These are phyloP conservation scores for Aspergillus aculeatus DNA, from an alignment of 2,329 filamentous ascomycete species.

Conservation along the genomic window DNA sequence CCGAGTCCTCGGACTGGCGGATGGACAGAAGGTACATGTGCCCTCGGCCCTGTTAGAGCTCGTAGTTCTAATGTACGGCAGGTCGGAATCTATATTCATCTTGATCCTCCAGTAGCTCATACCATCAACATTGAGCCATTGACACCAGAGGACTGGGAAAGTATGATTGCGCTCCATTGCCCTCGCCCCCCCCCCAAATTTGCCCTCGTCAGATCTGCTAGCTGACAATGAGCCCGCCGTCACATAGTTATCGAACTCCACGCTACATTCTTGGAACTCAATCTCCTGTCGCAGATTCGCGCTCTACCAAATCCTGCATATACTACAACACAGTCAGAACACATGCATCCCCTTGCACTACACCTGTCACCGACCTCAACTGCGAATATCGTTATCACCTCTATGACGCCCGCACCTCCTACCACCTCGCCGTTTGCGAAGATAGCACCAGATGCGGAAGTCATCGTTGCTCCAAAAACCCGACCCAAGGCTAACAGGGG, in stretches of 20 bases:
- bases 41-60: slow-evolving; percentile 1
- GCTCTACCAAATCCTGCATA: slow-evolving; percentile 84
- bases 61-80: slow-evolving; percentile 43
- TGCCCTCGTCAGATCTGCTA: neutral
- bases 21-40: slow-evolving; percentile 72
- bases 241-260: slow-evolving; percentile 83
- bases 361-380: slow-evolving; percentile 95
- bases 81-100: slow-evolving; percentile 68
- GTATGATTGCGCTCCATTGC: slow-evolving; percentile 36
- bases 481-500: slow-evolving; percentile 66
- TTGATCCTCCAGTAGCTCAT: slow-evolving; percentile 87
- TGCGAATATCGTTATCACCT: slow-evolving; percentile 83
- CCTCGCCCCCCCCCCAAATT: no score
- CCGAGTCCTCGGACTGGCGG: slow-evolving; percentile 69
- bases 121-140: slow-evolving; percentile 96
- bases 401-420: slow-evolving; percentile 71
- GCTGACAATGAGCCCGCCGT: slow-evolving; percentile 9
- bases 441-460: slow-evolving; percentile 89
- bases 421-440: slow-evolving; percentile 78
- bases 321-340: slow-evolving; percentile 52
- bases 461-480: slow-evolving; percentile 93
- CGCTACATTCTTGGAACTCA: slow-evolving; percentile 91
- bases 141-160: slow-evolving; percentile 96
- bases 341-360: slow-evolving; percentile 77
- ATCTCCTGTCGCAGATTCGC: slow-evolving; percentile 87